Evolutionary conservation across 2,329 filamentous ascomycete species (phyloP).

Genomic region (Epichloe uncinata): DNA sequence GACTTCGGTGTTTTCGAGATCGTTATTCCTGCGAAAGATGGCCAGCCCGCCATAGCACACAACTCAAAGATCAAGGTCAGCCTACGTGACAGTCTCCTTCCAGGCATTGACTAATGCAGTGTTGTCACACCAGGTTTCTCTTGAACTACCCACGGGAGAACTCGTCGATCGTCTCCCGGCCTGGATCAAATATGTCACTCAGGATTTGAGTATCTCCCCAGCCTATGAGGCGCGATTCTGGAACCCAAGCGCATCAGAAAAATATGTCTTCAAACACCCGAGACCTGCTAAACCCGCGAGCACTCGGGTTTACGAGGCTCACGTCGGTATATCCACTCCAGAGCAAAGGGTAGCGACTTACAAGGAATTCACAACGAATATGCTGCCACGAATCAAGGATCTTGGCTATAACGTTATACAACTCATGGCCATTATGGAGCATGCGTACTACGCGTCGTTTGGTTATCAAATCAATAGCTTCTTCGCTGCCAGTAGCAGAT

Average conservation of each 20-base stretch:
- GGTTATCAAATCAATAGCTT: constrained; percentile 99
- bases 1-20: constrained; percentile 81
- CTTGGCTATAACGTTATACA: constrained; percentile 97
- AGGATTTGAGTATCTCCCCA: constrained; percentile 79
- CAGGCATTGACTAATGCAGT: background rate
- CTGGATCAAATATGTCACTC: constrained; percentile 96
- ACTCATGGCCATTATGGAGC: constrained; percentile 98
- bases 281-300: constrained; percentile 74
- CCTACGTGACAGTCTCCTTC: background rate
- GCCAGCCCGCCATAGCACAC: constrained; percentile 70
- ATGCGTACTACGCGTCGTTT: constrained; percentile 98
- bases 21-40: constrained; percentile 56
- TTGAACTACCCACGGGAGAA: constrained; percentile 67
- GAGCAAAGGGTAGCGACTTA: constrained; percentile 83
- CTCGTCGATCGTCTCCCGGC: constrained; percentile 79
- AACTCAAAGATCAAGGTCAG: constrained; percentile 90
- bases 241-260: constrained; percentile 71
- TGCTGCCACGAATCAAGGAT: constrained; percentile 79
- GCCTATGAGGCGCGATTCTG: constrained; percentile 94
- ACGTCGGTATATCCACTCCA: constrained; percentile 91
- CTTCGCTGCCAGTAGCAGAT: constrained; percentile 92
- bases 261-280: constrained; percentile 72
- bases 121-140: constrained; percentile 50
- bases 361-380: constrained; percentile 90
- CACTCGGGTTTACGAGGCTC: constrained; percentile 93